A percentile compares a stretch with the other conserved stretches of the same genome.
Evolutionary conservation across 768 basidiomycete genomes (phyloP).

Genomic region (Agaricus sinodeliciosus): DNA sequence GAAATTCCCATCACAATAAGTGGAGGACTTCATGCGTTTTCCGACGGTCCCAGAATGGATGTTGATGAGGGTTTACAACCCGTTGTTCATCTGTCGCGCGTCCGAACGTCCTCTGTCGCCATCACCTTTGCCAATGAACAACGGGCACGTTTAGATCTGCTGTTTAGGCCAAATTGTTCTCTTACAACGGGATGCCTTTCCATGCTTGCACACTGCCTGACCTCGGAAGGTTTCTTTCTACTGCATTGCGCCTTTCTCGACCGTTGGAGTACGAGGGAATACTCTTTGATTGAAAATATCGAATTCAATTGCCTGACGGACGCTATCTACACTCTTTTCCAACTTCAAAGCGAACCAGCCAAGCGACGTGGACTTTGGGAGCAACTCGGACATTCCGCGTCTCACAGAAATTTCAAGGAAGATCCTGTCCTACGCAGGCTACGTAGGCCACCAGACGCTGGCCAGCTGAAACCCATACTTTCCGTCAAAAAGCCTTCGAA

Average conservation of each 20-base stretch:
- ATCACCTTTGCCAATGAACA: slow-evolving; percentile 48
- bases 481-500: slow-evolving; percentile 29
- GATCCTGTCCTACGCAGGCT: slow-evolving; percentile 52
- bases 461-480: slow-evolving; percentile 16
- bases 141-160: slow-evolving; percentile 39
- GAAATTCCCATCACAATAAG: slow-evolving; percentile 33
- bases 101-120: slow-evolving; percentile 44
- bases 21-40: neutral
- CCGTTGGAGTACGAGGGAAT: slow-evolving; percentile 44
- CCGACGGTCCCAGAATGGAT: slow-evolving; percentile 12
- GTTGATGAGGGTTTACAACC: slow-evolving; percentile 19
- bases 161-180: slow-evolving; percentile 46
- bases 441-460: slow-evolving; percentile 21
- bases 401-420: slow-evolving; percentile 44
- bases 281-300: slow-evolving; percentile 35
- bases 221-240: slow-evolving; percentile 45
- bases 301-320: slow-evolving; percentile 53
- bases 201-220: slow-evolving; percentile 55
- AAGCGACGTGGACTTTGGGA: slow-evolving; percentile 36
- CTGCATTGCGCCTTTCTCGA: slow-evolving; percentile 52
- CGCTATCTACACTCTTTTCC: slow-evolving; percentile 45
- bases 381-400: slow-evolving; percentile 34
- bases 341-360: slow-evolving; percentile 21
- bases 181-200: slow-evolving; percentile 57
- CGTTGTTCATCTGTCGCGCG: slow-evolving; percentile 40